These are phyloP conservation scores for Starmerella scarabaei DNA, from an alignment of 805 yeast genomes.

Conservation along the genomic window DNA sequence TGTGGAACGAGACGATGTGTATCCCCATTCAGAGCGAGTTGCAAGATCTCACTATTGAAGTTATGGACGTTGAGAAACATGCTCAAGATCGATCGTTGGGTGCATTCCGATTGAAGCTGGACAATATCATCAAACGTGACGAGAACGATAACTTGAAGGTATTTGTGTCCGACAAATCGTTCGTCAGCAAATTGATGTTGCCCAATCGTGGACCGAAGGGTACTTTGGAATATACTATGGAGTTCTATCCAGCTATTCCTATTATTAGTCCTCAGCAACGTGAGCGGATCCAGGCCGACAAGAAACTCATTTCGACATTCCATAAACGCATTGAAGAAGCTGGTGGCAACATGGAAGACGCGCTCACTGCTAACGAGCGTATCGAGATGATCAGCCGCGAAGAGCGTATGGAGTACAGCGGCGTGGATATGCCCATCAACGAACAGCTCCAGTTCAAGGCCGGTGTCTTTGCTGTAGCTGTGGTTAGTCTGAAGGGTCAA, in stretches of 20 bases:
- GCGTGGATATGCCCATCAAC: slow-evolving; percentile 28
- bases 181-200: slow-evolving; percentile 51
- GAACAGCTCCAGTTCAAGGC: slow-evolving; percentile 47
- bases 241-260: slow-evolving; percentile 75
- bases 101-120: slow-evolving; percentile 54
- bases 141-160: slow-evolving; percentile 51
- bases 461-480: slow-evolving; percentile 64
- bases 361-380: slow-evolving; percentile 25
- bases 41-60: slow-evolving; percentile 74
- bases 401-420: slow-evolving; percentile 23
- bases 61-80: slow-evolving; percentile 74
- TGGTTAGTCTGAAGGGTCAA: slow-evolving; percentile 26
- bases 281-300: slow-evolving; percentile 39
- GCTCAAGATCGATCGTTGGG: slow-evolving; percentile 85
- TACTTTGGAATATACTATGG: slow-evolving; percentile 50
- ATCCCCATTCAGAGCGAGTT: slow-evolving; percentile 71
- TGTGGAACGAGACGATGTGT: slow-evolving; percentile 72
- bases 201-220: slow-evolving; percentile 79
- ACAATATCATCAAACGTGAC: slow-evolving; percentile 51
- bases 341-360: slow-evolving; percentile 11
- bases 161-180: slow-evolving; percentile 41
- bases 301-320: slow-evolving; percentile 25
- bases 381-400: slow-evolving; percentile 22
- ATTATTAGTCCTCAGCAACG: slow-evolving; percentile 58
- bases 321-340: slow-evolving; percentile 19